Evolutionary conservation across 441 rosid species (phyloP), one percentile per base, ranked within the genome.

Genomic region (Iberis amara): DNA sequence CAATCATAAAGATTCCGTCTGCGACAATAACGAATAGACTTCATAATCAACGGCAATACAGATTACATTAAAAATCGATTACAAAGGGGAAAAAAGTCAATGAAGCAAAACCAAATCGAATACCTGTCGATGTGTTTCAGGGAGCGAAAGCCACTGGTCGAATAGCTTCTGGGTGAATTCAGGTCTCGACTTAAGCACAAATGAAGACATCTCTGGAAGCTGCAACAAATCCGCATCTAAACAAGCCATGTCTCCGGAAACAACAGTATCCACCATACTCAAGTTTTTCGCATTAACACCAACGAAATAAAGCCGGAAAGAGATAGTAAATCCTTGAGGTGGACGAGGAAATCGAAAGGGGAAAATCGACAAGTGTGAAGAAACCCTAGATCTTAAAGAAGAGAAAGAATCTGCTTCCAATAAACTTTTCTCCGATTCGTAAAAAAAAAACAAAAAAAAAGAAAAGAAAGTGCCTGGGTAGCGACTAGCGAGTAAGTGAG

Each of bases 101-200:
- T n/a, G n/a, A n/a, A n/a, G n/a, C n/a, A n/a, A n/a, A 5, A 55
- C 9, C 48, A 6, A 51, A 52, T 59, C 26, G 32, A 65, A 58
- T 75, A 89, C 96, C 88, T 81, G 79, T 41, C 81, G 85, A 62
- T 75, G 74, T 59, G 90, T 69, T 26, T 89, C 95, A 13, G 96
- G 89, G 28, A 89, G 86, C 11, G 92, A 64, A 43, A 89, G 92
- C 96, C 96, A 89, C 78, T 77, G 88, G 45, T 89, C 92, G 64
- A 85, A 89, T 54, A 89, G 84, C 65, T 60, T 76, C 72, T 83
- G 88, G 2, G 78, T 76, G 58, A 85, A 89, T 49, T 72, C 80
- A 8, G 87, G 82, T 54, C 80, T 70, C 28, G 88, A 77, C 75
- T 83, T 83, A 53, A 85, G 70, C 5, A 78, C 80, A 49, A 73